Conservation (phyloP, 805 yeast genomes). For the Cyberlindnera galapagoensis region DNA sequence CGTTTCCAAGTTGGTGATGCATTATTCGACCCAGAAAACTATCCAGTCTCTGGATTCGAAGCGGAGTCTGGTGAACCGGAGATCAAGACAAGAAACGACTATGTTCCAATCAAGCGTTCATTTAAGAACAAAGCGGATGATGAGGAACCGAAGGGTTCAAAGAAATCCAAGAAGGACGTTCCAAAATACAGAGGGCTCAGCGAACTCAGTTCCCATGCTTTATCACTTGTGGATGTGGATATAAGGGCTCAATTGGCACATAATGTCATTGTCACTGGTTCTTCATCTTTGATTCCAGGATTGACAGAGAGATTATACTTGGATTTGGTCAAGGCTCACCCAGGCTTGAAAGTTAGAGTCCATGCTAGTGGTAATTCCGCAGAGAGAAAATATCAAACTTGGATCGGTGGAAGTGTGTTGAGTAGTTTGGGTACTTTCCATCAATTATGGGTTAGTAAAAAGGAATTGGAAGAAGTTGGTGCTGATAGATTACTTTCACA, state of each 20-base stretch:
- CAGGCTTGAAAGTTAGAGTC: constrained; percentile 80
- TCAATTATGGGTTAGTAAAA: constrained; percentile 87
- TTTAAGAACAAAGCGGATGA: constrained; percentile 30
- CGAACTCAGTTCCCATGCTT: constrained; percentile 50
- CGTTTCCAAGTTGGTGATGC: constrained; percentile 64
- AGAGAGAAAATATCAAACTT: constrained; percentile 75
- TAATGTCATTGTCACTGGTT: constrained; percentile 83
- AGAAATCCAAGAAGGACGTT: constrained; percentile 23
- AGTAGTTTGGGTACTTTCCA: constrained; percentile 91
- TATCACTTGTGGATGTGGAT: constrained; percentile 67
- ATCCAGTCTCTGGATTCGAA: constrained; percentile 30
- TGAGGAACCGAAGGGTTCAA: constrained; percentile 21
- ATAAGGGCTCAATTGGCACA: constrained; percentile 81
- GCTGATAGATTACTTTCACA: constrained; percentile 71
- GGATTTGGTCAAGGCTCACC: constrained; percentile 64
- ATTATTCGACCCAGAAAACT: constrained; percentile 56
- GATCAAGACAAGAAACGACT: constrained; percentile 46
- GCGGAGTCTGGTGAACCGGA: constrained; percentile 48
- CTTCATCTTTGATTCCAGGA: constrained; percentile 75
- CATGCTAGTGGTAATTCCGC: constrained; percentile 72
- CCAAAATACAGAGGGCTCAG: constrained; percentile 43
- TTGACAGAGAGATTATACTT: constrained; percentile 67
- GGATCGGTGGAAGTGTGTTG: constrained; percentile 90
- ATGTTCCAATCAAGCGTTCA: constrained; percentile 65
- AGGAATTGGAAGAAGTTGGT: constrained; percentile 86